phyloP scores from a whole-genome alignment of 441 rosid species.

The Isatis lusitanica region DNA sequence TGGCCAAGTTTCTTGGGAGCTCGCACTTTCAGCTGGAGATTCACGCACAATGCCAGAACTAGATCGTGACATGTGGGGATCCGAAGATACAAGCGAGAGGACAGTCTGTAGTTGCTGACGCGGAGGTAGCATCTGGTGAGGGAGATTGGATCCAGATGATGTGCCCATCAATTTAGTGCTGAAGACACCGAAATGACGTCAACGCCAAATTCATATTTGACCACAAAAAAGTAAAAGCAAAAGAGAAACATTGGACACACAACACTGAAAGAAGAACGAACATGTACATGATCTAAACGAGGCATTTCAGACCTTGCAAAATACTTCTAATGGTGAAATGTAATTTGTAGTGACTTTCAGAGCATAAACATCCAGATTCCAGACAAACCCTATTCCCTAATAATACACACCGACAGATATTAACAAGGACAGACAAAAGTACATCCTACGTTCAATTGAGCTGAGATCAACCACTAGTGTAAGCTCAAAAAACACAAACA shows the following conservation, averaged over 20 bases:
- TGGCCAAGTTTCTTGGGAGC: slow-evolving; percentile 96
- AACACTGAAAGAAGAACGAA: not conserved
- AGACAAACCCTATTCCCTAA: not conserved
- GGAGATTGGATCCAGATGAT: slow-evolving; percentile 79
- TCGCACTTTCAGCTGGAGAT: slow-evolving; percentile 96
- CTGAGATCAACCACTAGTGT: slow-evolving; percentile 1
- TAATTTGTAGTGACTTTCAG: not conserved
- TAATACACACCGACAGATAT: not conserved
- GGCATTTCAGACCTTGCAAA: not conserved
- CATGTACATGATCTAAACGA: not conserved
- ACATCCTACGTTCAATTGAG: not conserved
- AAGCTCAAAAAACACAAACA: slow-evolving; percentile 6
- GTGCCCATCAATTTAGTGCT: slow-evolving; percentile 66
- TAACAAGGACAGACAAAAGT: slow-evolving; percentile 4
- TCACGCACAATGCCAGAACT: slow-evolving; percentile 73
- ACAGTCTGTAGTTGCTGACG: slow-evolving; percentile 77
- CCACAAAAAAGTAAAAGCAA: not conserved
- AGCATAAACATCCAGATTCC: not conserved
- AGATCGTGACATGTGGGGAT: slow-evolving; percentile 62
- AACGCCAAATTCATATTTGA: not conserved
- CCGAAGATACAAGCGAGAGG: slow-evolving; percentile 66
- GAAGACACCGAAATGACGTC: slow-evolving; percentile 4
- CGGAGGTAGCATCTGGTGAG: slow-evolving; percentile 88
- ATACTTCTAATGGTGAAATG: not conserved
- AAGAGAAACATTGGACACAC: not conserved